Conservation (phyloP, 1,284 basidiomycete genomes). For the Golubevia sp. region DNA sequence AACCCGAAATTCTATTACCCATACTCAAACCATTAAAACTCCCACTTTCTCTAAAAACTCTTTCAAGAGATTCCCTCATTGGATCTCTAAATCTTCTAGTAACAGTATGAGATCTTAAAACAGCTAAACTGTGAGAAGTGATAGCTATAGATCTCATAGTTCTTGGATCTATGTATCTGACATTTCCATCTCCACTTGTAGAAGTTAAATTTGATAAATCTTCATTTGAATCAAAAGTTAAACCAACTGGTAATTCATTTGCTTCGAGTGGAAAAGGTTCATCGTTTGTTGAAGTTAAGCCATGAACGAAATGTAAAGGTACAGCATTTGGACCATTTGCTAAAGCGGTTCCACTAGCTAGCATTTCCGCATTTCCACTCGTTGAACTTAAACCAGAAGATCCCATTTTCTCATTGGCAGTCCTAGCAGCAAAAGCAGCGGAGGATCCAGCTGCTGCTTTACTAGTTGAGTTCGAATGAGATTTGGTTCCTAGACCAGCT, state of each 20-base stretch:
- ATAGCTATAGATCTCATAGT: constrained; percentile 52
- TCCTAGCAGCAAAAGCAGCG: background rate
- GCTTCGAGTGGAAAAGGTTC: constrained; percentile 51
- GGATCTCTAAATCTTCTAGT: constrained; percentile 55
- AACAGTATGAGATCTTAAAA: constrained; percentile 46
- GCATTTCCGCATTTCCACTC: background rate
- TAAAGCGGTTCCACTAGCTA: constrained; percentile 15
- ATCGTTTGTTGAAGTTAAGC: constrained; percentile 43
- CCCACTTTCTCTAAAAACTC: background rate
- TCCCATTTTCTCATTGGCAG: background rate
- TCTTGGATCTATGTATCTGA: constrained; percentile 29
- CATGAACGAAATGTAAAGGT: constrained; percentile 56
- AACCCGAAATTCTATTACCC: background rate
- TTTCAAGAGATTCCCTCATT: constrained; percentile 23
- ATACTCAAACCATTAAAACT: background rate
- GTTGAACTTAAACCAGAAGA: background rate
- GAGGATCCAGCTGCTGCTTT: background rate
- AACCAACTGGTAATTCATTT: constrained; percentile 35
- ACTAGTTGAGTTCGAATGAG: background rate
- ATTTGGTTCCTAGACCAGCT: constrained; percentile 29
- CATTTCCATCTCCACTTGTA: background rate
- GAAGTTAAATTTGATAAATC: too few species aligned
- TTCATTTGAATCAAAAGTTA: background rate
- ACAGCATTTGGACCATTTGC: constrained; percentile 53
- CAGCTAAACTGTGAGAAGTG: constrained; percentile 46